phyloP scores from a whole-genome alignment of 176 grass and related monocot species.

The Eleusine indica region DNA sequence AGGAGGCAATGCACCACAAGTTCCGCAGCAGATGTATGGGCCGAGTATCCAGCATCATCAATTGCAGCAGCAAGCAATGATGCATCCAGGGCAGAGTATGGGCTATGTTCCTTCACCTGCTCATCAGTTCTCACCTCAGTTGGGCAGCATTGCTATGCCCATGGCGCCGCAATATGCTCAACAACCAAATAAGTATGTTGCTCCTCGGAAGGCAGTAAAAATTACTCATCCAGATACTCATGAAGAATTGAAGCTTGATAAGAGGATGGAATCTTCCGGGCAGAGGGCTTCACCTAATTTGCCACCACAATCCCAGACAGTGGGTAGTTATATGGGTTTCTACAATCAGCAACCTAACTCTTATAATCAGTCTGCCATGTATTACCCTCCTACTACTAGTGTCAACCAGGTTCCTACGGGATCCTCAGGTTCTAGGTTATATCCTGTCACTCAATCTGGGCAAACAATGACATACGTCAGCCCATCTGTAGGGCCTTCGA shows the following conservation, averaged over 20 bases:
- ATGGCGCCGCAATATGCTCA: slow-evolving; percentile 66
- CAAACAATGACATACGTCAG: slow-evolving; percentile 53
- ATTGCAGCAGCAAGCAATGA: slow-evolving; percentile 74
- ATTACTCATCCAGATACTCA: slow-evolving; percentile 92
- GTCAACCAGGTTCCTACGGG: slow-evolving; percentile 63
- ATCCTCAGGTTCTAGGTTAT: slow-evolving; percentile 64
- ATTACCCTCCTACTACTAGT: slow-evolving; percentile 46
- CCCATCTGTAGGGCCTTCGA: slow-evolving; percentile 37
- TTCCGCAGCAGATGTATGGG: slow-evolving; percentile 67
- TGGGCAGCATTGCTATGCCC: slow-evolving; percentile 58
- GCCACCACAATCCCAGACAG: slow-evolving; percentile 54
- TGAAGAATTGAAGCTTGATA: slow-evolving; percentile 86
- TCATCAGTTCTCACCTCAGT: slow-evolving; percentile 64
- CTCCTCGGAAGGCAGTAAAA: slow-evolving; percentile 71
- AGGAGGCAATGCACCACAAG: slow-evolving; percentile 59
- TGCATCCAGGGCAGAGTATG: slow-evolving; percentile 81
- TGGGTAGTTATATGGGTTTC: slow-evolving; percentile 48
- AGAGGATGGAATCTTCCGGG: slow-evolving; percentile 54
- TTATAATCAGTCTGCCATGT: slow-evolving; percentile 56
- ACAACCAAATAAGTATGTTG: slow-evolving; percentile 57
- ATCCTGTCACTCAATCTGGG: slow-evolving; percentile 48
- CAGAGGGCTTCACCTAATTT: slow-evolving; percentile 61
- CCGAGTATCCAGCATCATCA: slow-evolving; percentile 61
- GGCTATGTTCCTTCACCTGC: slow-evolving; percentile 50
- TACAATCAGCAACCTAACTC: slow-evolving; percentile 49